Percentiles rank a stretch among this genome's conserved stretches.
These are phyloP conservation scores for Daldinia eschscholtzii DNA, from an alignment of 2,329 filamentous ascomycete species.

Conservation along the genomic window DNA sequence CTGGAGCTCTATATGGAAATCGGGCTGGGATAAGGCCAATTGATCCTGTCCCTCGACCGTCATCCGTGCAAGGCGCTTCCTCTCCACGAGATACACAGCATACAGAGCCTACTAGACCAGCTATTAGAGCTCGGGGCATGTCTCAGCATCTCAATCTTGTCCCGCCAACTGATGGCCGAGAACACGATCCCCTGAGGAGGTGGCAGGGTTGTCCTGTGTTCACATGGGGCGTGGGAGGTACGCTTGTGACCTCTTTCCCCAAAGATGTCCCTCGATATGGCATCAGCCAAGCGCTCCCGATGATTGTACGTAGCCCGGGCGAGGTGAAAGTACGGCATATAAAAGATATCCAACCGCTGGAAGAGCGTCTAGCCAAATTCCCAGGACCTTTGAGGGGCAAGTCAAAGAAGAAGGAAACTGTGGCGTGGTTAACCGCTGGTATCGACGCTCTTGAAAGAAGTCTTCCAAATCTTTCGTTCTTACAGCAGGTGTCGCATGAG, in stretches of 20 bases:
- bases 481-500: conserved; percentile 66
- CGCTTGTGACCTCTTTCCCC: conserved; percentile 86
- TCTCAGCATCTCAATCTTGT: conserved; percentile 70
- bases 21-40: conserved; percentile 51
- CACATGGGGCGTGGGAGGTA: conserved; percentile 88
- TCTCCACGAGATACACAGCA: conserved; percentile 51
- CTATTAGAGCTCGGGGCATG: conserved; percentile 62
- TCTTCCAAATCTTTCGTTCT: conserved; percentile 63
- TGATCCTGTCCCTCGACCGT: conserved; percentile 66
- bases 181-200: conserved; percentile 82
- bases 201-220: conserved; percentile 94
- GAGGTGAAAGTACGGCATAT: conserved; percentile 83
- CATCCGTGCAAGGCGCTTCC: conserved; percentile 64
- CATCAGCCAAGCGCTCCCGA: conserved; percentile 77
- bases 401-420: conserved; percentile 93
- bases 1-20: conserved; percentile 61
- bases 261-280: conserved; percentile 89
- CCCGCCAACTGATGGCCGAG: conserved; percentile 73
- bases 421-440: conserved; percentile 82
- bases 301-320: conserved; percentile 84
- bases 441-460: conserved; percentile 79
- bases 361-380: conserved; percentile 82
- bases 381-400: conserved; percentile 91
- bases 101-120: conserved; percentile 45
- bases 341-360: conserved; percentile 78